Evolutionary conservation across 2,329 filamentous ascomycete species (phyloP).

Genomic region (Triangularia setosa): DNA sequence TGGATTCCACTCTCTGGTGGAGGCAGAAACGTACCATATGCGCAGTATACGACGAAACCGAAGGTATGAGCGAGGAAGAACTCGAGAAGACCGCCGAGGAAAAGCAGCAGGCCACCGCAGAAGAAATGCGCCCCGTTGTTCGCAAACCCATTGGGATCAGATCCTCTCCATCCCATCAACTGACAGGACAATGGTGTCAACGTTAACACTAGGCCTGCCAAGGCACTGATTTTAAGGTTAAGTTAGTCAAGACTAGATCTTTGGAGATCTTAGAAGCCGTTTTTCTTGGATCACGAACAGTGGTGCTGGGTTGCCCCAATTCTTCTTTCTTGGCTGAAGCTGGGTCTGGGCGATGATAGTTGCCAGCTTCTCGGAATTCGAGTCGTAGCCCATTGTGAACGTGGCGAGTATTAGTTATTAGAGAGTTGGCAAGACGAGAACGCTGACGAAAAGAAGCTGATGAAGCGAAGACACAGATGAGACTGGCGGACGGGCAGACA

Average conservation of each 20-base stretch:
- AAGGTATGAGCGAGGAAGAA: conserved; percentile 58
- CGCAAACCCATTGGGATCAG: neutral
- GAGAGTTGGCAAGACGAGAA: neutral
- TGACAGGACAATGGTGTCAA: conserved; percentile 47
- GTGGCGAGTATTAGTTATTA: neutral
- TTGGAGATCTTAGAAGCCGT: neutral
- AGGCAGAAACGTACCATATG: conserved; percentile 28
- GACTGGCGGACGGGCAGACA: neutral
- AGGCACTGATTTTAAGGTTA: conserved; percentile 8
- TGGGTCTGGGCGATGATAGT: neutral
- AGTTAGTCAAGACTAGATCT: neutral
- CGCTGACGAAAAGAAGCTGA: neutral
- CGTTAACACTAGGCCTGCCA: conserved; percentile 34
- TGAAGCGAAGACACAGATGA: neutral
- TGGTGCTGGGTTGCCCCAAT: conserved; percentile 14
- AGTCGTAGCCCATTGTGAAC: conserved; percentile 5
- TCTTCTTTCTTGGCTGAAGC: conserved; percentile 7
- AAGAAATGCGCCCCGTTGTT: conserved; percentile 47
- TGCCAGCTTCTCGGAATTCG: conserved; percentile 2
- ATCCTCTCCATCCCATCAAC: conserved; percentile 53
- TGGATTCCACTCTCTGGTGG: neutral
- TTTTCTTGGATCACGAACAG: neutral
- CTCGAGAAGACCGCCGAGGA: conserved; percentile 51
- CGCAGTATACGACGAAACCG: conserved; percentile 53
- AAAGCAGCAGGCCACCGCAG: conserved; percentile 51